These are phyloP conservation scores for Naegleria lovaniensis DNA, from an alignment of 208 protist genomes.

Conservation along the genomic window DNA sequence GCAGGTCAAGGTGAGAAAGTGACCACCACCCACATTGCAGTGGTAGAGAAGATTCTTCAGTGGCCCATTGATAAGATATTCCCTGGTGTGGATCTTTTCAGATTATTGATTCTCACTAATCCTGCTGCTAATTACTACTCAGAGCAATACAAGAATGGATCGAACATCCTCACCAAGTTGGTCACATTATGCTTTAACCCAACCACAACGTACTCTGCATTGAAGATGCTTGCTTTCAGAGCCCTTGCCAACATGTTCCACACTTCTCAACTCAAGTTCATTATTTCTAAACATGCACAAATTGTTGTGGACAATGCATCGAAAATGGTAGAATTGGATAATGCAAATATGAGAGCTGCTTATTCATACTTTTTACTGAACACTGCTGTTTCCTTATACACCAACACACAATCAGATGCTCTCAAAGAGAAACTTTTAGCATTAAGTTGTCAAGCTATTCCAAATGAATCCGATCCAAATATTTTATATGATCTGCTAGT, in stretches of 20 bases:
- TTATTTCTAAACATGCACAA: background rate
- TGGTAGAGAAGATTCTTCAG: background rate
- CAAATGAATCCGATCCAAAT: background rate
- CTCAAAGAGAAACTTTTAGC: background rate
- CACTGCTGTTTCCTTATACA: background rate
- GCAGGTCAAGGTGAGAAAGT: too few species aligned
- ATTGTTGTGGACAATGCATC: background rate
- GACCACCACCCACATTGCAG: background rate
- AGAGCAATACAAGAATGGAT: background rate
- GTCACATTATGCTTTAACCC: background rate
- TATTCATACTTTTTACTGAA: background rate
- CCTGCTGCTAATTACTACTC: background rate
- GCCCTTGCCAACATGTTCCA: constrained; percentile 2
- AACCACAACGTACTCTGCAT: background rate
- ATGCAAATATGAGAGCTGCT: background rate
- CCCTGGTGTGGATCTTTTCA: background rate
- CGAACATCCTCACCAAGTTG: background rate
- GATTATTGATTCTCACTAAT: background rate
- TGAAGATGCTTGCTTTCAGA: constrained; percentile 1
- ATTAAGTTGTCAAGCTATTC: background rate
- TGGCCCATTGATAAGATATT: background rate
- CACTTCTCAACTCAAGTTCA: background rate
- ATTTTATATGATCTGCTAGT: background rate
- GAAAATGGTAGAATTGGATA: background rate
- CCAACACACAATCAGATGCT: background rate